Base-by-base conservation (phyloP, 257 asterid genomes). In the Asclepias syriaca region DNA sequence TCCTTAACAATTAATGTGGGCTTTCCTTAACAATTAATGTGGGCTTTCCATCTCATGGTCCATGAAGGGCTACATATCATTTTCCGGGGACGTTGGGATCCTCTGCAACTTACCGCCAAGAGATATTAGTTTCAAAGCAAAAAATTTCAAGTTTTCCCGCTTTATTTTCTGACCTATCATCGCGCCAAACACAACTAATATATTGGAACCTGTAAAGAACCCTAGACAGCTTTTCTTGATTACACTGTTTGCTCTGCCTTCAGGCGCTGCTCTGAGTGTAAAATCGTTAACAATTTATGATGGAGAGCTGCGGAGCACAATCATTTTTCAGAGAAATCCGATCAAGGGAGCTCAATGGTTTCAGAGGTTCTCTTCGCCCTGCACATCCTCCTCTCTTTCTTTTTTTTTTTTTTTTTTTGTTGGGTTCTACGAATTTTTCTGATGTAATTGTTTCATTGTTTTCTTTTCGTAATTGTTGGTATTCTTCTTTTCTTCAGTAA, bases 271-370 rank as follows among this genome's bases (percentile, higher is more conserved):
- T 3, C 18, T 50, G 60, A 24, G 21, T 27, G 45, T 50, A 57
- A 45, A 24, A 56, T 58, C 27, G n/a, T 0, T 1, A 21, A 58
- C 10, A 43, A 43, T 34, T 22, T 6, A 60, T 68, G 66, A 90
- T 90, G 96, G 87, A 84, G 75, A 72, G 65, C 18, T 78, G 75
- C 65, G 78, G 69, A 73, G 66, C 77, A 19, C 84, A 75, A 58
- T 90, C 98, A 1, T 87, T 93, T 58, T 89, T 93, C 84, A 85
- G 81, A 63, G 98, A 91, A 69, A 69, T 91, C 73, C 89, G 74
- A 73, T 82, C 86, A 51, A 86, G 98, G 75, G 98, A 93, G 79
- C 79, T 93, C 77, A 84, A 85, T 73, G 97, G 97, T 12, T 93
- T 84, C 81, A 78, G 96, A 87, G 97, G 98, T 92, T 74, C 15